These are phyloP conservation scores for Epichloe elymi DNA, from an alignment of 2,329 filamentous ascomycete species.

Conservation along the genomic window DNA sequence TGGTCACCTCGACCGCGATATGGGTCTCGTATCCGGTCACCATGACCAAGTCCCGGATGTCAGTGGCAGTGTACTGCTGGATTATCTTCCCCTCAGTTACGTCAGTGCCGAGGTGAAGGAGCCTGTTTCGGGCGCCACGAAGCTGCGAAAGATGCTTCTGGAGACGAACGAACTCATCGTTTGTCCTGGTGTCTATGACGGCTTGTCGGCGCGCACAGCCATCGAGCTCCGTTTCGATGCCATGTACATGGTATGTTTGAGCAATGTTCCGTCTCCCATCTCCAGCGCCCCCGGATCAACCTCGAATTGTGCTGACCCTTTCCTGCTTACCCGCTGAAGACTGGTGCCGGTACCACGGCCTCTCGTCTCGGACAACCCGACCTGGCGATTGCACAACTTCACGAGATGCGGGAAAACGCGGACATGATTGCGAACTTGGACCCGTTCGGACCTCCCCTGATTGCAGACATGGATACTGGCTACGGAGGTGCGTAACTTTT, in stretches of 20 bases:
- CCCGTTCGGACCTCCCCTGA: conserved; percentile 42
- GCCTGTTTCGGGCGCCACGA: conserved; percentile 16
- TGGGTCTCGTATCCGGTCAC: conserved; percentile 2
- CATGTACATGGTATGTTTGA: conserved; percentile 48
- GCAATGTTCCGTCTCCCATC: background rate
- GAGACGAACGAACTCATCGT: conserved; percentile 34
- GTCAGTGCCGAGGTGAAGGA: conserved; percentile 5
- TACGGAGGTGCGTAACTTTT: conserved; percentile 31
- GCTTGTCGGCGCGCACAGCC: conserved; percentile 50
- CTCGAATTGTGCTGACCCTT: background rate
- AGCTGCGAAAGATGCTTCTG: conserved; percentile 27
- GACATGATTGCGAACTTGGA: conserved; percentile 50
- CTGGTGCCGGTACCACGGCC: conserved; percentile 48
- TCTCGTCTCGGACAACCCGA: conserved; percentile 51
- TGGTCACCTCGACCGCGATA: conserved; percentile 3
- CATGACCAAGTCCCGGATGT: background rate
- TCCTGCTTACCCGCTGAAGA: conserved; percentile 23
- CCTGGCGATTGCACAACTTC: conserved; percentile 46
- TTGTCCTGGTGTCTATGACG: conserved; percentile 56
- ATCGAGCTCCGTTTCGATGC: conserved; percentile 47
- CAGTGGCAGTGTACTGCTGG: background rate
- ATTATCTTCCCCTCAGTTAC: conserved; percentile 6
- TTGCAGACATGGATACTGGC: conserved; percentile 47
- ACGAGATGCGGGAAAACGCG: conserved; percentile 51
- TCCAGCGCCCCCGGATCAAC: background rate